Percentiles rank a stretch among this genome's conserved stretches.
These are phyloP conservation scores for Metschnikowia corniflorae DNA, from an alignment of 805 yeast genomes.

Conservation along the genomic window DNA sequence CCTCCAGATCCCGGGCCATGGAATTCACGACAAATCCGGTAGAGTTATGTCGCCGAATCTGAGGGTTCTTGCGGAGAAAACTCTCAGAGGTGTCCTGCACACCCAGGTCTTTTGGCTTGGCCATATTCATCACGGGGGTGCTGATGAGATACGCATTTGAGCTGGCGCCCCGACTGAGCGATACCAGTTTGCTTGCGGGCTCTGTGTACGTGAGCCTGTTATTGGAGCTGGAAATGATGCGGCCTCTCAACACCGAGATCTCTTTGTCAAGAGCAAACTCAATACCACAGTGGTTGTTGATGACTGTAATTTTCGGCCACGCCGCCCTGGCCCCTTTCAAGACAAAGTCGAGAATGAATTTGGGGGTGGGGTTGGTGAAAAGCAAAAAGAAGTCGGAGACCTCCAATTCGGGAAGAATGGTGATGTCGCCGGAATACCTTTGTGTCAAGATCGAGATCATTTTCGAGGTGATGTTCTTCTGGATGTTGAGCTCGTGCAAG, in stretches of 20 bases:
- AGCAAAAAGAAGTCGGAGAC: conserved; percentile 57
- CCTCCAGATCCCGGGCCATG: conserved; percentile 3
- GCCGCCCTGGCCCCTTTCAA: conserved; percentile 86
- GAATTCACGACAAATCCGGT: conserved; percentile 10
- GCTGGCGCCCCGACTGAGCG: conserved; percentile 8
- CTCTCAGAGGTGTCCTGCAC: background rate
- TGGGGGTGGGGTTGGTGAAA: conserved; percentile 78
- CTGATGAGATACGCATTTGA: conserved; percentile 15
- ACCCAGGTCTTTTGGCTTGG: background rate
- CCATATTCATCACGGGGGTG: conserved; percentile 13
- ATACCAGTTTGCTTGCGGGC: conserved; percentile 3
- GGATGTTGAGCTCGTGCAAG: conserved; percentile 70
- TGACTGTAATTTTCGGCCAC: conserved; percentile 87
- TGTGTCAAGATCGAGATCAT: conserved; percentile 75
- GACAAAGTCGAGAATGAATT: conserved; percentile 64
- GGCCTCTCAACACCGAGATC: conserved; percentile 62
- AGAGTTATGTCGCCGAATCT: conserved; percentile 14
- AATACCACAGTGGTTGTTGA: conserved; percentile 83
- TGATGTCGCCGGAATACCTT: conserved; percentile 88
- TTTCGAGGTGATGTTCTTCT: conserved; percentile 69
- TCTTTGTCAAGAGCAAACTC: conserved; percentile 85
- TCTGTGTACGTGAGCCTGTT: conserved; percentile 14
- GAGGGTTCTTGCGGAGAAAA: conserved; percentile 5
- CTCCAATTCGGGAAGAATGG: conserved; percentile 77
- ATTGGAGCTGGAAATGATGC: conserved; percentile 42